Conservation (phyloP, 1,139 yeast species). For the Yamadazyma taylorii region DNA sequence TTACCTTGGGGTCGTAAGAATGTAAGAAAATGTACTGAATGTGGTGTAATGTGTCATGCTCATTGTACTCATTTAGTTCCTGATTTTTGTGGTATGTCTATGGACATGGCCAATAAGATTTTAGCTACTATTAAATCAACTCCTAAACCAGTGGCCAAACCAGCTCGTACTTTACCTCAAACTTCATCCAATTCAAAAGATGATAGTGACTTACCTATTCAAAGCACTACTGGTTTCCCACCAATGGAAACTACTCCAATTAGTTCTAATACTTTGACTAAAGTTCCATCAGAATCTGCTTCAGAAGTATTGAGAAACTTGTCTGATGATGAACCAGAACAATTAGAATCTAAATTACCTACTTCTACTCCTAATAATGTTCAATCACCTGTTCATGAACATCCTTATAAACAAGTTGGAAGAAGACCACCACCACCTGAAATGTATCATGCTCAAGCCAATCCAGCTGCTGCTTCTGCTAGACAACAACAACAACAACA, state of each 20-base stretch:
- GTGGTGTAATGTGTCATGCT: conserved; percentile 93
- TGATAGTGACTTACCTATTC: conserved; percentile 6
- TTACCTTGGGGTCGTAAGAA: conserved; percentile 93
- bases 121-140: conserved; percentile 82
- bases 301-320: conserved; percentile 5
- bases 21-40: conserved; percentile 92
- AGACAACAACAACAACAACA: conserved; percentile 12
- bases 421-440: conserved; percentile 28
- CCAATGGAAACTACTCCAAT: conserved; percentile 17
- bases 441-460: conserved; percentile 4
- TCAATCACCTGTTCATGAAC: conserved; percentile 33
- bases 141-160: conserved; percentile 39
- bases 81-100: conserved; percentile 97
- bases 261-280: conserved; percentile 9
- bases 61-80: conserved; percentile 94
- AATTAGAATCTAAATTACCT: conserved; percentile 27
- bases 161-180: conserved; percentile 5
- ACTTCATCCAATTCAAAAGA: neutral
- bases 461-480: conserved; percentile 15
- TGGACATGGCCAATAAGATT: conserved; percentile 94
- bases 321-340: conserved; percentile 17
- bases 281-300: conserved; percentile 8
- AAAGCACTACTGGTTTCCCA: conserved; percentile 14
- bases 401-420: conserved; percentile 24
- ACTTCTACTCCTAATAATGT: conserved; percentile 33